Base-by-base conservation (phyloP, 2,329 filamentous ascomycete genomes). In the Fusarium penzigii region DNA sequence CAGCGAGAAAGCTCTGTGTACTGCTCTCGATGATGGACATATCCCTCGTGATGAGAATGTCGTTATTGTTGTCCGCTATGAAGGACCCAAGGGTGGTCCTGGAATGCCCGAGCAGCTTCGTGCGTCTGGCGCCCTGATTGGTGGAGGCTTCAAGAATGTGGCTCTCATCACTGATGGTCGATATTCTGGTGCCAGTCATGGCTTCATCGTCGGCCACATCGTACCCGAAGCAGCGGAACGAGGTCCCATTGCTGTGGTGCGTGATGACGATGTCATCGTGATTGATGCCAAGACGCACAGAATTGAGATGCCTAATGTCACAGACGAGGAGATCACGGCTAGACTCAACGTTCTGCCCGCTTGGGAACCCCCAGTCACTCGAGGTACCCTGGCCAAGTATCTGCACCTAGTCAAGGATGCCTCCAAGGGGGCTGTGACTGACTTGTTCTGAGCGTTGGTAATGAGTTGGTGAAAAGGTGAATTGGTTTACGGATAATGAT, bases 101-200 rank as follows among this genome's bases (percentile, higher is more conserved):
- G 92, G 92, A 41, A 97, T 97, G 92, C 92, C 92, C 4, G 92
- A 97, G 74, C 91, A 96, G 72, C 81, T 97, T 40, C 90, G 88
- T 68, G 89, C 92, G 9, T 88, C 84, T 51, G 91, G 90, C 0
- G 90, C 92, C 13, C 88, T 97, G 58, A 96, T 96, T 87, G 92
- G 92, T 42, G 92, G 92, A 1, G 88, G 88, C 14, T 77, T 97
- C 48, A 89, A 78, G 44, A 95, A 96, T 64, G 83, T 96, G 9
- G 92, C 92, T 0, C 80, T 97, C 16, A 89, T 97, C 45, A 97
- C 92, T 0, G 92, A 97, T 69, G 92, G 92, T 0, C 77, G 92
- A 41, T 97, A 96, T 70, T 88, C 83, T 39, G 92, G 92, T 29
- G 92, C 91, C 2, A 88, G 83, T 48, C 92, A 96, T 69, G 91